These are phyloP conservation scores for Gastrolobium villosum DNA, from an alignment of 306 rosid species.

Conservation along the genomic window DNA sequence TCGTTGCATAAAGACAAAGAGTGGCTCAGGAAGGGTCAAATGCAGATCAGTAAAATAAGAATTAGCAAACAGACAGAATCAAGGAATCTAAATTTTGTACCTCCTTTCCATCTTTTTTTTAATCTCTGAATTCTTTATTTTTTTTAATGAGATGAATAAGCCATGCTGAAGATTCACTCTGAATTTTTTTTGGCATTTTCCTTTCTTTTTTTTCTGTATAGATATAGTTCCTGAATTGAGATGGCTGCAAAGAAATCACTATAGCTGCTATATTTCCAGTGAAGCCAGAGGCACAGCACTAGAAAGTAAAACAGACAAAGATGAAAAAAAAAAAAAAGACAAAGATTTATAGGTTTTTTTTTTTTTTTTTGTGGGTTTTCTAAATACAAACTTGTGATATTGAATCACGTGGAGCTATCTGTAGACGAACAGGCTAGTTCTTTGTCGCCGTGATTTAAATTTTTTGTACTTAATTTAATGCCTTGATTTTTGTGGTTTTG, in stretches of 20 bases:
- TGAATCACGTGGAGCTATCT: too few relatives aligned
- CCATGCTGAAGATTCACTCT: conserved; percentile 43
- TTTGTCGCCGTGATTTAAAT: too few relatives aligned
- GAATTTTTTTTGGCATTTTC: neutral
- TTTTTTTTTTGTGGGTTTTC: too few relatives aligned
- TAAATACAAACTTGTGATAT: too few relatives aligned
- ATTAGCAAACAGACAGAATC: conserved; percentile 52
- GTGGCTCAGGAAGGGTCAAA: conserved; percentile 44
- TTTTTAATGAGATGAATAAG: conserved; percentile 24
- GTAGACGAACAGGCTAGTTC: too few relatives aligned
- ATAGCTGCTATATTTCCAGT: neutral
- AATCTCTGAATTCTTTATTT: neutral
- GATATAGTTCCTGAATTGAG: neutral
- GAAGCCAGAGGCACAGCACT: neutral
- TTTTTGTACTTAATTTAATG: too few relatives aligned
- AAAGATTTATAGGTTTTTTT: too few relatives aligned
- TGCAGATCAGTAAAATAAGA: conserved; percentile 31
- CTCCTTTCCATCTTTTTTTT: conserved; percentile 35
- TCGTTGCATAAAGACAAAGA: conserved; percentile 49
- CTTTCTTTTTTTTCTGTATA: neutral
- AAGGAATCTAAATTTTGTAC: conserved; percentile 62
- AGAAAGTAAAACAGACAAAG: neutral
- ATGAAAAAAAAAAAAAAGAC: too few relatives aligned
- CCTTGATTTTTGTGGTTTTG: too few relatives aligned
- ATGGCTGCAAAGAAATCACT: conserved; percentile 9